Base-by-base conservation (phyloP, 768 basidiomycete genomes). In the Leccinum imitatum region DNA sequence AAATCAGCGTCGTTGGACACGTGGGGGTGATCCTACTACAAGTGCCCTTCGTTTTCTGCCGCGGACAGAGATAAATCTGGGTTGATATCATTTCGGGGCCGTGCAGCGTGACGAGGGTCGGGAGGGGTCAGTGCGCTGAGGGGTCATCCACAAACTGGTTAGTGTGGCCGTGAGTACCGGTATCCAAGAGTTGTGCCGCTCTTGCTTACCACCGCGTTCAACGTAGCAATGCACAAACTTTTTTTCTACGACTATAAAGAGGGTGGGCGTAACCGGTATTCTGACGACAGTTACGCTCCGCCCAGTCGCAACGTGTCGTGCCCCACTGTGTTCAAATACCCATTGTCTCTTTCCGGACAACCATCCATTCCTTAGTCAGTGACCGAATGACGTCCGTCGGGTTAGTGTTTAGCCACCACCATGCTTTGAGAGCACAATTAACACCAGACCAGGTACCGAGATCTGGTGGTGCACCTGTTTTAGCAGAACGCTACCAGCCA, bases 271-370 rank as follows among this genome's bases (percentile, higher is more conserved):
- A 14, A 7, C 7, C 7, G 14, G 53, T 35, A 7, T 19, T 30
- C 33, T 37, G 10, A 47, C 30, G 15, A 17, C 14, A 4, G 23
- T 57, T 37, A 41, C 53, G 14, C 10, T 25, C 19, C 52, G 4
- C 63, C 59, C 50, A 47, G 62, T 64, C 8, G 8, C 35, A 19
- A 31, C 14, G 17, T n/a, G 13, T 39, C 48, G 4, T 27, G 33
- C n/a, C 30, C 5, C 1, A 4, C 10, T n/a, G 8, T 11, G 9
- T 17, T 31, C 31, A 3, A 37, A 13, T 47, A 19, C 9, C 15
- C 21, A 27, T 52, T 25, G 17, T 39, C 27, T 27, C 10, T 30
- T 14, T 47, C 39, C 3, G 37, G 41, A 9, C 17, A 7, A 31
- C 21, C 9, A 44, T 17, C 17, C 13, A 7, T 57, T 23, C 41